These are phyloP conservation scores for Vaccinium vitisidaea DNA, from an alignment of 148 eudicot species.

Conservation along the genomic window DNA sequence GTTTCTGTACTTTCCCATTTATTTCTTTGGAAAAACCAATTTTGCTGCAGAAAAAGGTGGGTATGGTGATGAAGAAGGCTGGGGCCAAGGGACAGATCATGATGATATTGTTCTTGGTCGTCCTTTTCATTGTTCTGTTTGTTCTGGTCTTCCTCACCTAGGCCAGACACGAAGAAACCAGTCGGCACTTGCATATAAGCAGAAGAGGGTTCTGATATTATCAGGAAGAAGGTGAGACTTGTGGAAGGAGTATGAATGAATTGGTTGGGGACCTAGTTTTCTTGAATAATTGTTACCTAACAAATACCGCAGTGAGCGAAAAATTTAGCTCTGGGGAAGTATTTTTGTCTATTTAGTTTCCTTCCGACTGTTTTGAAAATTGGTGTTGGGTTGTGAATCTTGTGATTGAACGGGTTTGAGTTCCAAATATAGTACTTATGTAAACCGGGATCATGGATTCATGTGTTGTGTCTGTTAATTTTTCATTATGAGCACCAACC, in stretches of 20 bases:
- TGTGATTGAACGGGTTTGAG: neutral
- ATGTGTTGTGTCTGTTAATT: neutral
- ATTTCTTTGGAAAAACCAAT: neutral
- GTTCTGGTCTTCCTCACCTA: constrained; percentile 76
- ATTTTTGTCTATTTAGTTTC: neutral
- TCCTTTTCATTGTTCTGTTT: constrained; percentile 67
- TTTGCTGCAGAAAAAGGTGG: constrained; percentile 80
- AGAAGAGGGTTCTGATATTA: constrained; percentile 5
- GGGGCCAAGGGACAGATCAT: constrained; percentile 84
- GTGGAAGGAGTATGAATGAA: neutral
- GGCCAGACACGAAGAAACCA: constrained; percentile 14
- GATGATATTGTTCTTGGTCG: constrained; percentile 80
- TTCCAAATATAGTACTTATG: neutral
- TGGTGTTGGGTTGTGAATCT: neutral
- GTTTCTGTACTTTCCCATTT: neutral
- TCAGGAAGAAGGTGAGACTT: neutral
- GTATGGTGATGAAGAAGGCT: constrained; percentile 86
- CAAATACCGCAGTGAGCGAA: neutral
- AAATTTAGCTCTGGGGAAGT: neutral
- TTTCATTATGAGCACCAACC: neutral
- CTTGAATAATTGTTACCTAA: neutral
- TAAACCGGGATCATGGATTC: neutral
- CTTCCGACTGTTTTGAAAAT: neutral
- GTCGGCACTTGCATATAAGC: neutral
- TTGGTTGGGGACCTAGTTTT: constrained; percentile 5